Conservation (phyloP, 352 stramenopile genomes). For the Phytophthora tubulina region DNA sequence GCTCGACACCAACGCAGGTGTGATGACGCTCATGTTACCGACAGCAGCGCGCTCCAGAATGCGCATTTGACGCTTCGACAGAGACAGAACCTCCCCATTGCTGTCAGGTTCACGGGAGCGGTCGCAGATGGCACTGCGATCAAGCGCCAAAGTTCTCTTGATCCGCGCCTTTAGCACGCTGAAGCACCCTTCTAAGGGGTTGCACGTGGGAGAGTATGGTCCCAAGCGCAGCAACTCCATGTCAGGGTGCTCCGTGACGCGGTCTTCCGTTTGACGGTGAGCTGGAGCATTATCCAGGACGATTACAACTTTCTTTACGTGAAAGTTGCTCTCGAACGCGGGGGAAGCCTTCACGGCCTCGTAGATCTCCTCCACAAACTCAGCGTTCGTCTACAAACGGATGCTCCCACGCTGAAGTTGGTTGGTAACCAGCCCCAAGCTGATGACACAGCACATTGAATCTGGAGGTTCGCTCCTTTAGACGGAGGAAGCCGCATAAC, state of each 20-base stretch:
- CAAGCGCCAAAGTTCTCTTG: not conserved
- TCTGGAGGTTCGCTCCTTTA: not conserved
- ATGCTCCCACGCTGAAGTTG: not conserved
- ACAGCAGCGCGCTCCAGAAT: not conserved
- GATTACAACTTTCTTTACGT: not conserved
- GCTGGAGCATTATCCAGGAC: slow-evolving; percentile 9
- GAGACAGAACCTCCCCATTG: not conserved
- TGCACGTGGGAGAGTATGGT: slow-evolving; percentile 23
- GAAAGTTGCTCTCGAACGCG: not conserved
- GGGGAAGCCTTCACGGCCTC: not conserved
- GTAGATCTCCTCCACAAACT: not conserved
- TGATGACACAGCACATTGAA: not conserved
- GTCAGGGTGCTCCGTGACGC: not conserved
- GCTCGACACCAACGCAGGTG: no score
- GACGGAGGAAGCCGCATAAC: not conserved
- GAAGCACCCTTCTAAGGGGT: slow-evolving; percentile 8
- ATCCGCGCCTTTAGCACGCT: slow-evolving; percentile 9
- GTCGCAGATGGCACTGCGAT: not conserved
- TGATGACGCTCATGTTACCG: no score
- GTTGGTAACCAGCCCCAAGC: not conserved
- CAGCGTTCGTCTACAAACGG: not conserved
- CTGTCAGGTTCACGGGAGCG: not conserved
- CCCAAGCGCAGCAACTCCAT: slow-evolving; percentile 17
- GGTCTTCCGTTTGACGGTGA: slow-evolving; percentile 9
- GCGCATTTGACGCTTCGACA: not conserved